Evolutionary conservation across 2,329 filamentous ascomycete genomes (phyloP), one percentile per base, ranked within the genome.

Genomic region (Dendryphion nanum): DNA sequence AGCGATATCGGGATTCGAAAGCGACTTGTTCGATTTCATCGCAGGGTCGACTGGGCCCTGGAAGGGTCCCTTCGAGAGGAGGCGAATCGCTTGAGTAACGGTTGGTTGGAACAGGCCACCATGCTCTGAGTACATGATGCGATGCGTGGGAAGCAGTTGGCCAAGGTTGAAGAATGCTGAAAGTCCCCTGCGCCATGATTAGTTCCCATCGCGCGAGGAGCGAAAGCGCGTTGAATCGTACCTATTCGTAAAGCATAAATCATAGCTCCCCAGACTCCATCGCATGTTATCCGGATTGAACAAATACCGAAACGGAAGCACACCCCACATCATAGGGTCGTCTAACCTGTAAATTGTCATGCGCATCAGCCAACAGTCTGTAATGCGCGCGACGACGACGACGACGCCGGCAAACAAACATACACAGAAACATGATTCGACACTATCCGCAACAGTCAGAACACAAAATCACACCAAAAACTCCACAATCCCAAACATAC

Each of bases 241-340:
- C 88, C 81, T 83, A 61, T 88, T 91, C 56, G 83, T 84, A 66
- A 94, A 98, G 69, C 90, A 96, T 43, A 98, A 90, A 66, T 98
- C 93, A 64, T 96, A 88, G 55, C 89, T 94, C 17, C 88, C 93
- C 38, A 98, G 77, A 7, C 84, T 82, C 89, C 90, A 97, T 63
- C 93, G 81, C 57, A 89, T 76, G 60, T 90, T 93, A 39, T 77
- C 74, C 15, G 86, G 80, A 42, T 83, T 80, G 56, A 86, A 81
- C 48, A 79, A 72, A 59, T 93, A 88, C 34, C 78, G 76, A 31
- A 87, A 65, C 1, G 93, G 93, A 4, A 98, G 71, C 23, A 89
- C 80, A 14, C 91, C 93, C 91, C 91, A 98, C 52, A 96, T 82
- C 41, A 97, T 70, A 18, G 93, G 93, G 69, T 98, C 93, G 68